phyloP scores from a whole-genome alignment of 2,329 filamentous ascomycete genomes.

The Fusarium sp. region DNA sequence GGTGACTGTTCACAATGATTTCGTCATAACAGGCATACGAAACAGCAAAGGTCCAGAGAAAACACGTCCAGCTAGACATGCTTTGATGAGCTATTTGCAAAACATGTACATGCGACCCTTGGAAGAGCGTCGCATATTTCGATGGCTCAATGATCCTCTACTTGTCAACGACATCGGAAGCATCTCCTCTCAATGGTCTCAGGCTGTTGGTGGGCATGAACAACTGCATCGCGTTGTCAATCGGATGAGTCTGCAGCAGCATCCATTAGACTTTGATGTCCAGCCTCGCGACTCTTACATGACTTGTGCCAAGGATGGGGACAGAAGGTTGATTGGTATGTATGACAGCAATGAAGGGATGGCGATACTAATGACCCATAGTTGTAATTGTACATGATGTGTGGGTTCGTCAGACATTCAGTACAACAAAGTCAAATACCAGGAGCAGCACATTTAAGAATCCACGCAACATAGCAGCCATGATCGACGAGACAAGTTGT shows the following conservation, averaged over 20 bases:
- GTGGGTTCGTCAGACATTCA: rapidly evolving
- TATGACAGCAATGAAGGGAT: too few species aligned
- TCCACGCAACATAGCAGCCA: background rate
- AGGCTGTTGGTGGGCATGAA: background rate
- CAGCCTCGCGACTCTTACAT: background rate
- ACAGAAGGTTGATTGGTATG: rapidly evolving
- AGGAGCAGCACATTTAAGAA: background rate
- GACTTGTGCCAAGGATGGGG: background rate
- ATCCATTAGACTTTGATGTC: background rate
- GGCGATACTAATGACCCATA: too few species aligned
- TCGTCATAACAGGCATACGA: background rate
- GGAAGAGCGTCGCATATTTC: background rate
- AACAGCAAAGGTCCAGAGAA: background rate
- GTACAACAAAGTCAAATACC: rapidly evolving
- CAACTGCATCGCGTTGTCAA: background rate
- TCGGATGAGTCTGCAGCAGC: background rate
- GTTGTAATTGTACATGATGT: background rate
- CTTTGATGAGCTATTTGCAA: background rate
- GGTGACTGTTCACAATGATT: background rate
- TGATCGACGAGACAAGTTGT: background rate
- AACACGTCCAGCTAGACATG: rapidly evolving
- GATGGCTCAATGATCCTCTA: background rate
- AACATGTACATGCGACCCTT: background rate
- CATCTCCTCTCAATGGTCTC: background rate
- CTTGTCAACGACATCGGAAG: background rate